Evolutionary conservation across 2,329 filamentous ascomycete genomes (phyloP), one percentile per base, ranked within the genome.

Genomic region (Stagonosporopsis chrysanthemi): DNA sequence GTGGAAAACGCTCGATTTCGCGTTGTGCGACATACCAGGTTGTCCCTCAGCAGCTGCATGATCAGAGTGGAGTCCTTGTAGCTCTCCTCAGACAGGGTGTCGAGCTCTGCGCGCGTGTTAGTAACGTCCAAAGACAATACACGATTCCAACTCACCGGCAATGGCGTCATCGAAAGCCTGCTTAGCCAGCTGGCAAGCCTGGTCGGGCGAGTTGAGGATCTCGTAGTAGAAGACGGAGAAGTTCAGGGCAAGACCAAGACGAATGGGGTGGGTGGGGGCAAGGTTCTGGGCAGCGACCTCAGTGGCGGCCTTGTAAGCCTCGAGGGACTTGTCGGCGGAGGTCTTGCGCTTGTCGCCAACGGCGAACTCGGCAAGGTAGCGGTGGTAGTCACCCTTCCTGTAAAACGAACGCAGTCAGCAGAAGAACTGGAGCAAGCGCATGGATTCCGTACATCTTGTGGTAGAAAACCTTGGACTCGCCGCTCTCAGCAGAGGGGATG

Each of bases 191-290:
- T 97, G 93, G 89, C 94, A 97, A 77, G 93, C 94, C 84, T 96
- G 94, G 80, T 98, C 95, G 65, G 94, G 94, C 40, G 94, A 92
- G 86, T 98, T 99, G 75, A 98, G 86, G 79, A 98, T 99, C 88
- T 99, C 91, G 81, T 99, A 99, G 89, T 98, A 98, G 87, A 97
- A 98, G 76, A 97, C 93, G 67, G 93, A 97, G 86, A 96, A 96
- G 89, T 96, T 96, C 69, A 96, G 86, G 72, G 92, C 92, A 67
- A 96, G 88, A 78, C 92, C 92, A 66, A 96, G 90, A 75, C 92
- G 91, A 81, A 96, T 96, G 76, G 92, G 92, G 85, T 96, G 92
- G 56, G 92, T 96, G 63, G 92, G 92, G 63, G 92, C 89, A 70
- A 96, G 88, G 80, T 95, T 91, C 71, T 90, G 94, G 79, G 91